Evolutionary conservation across 148 eudicot genomes (phyloP).

Genomic region (Oxyria digyna): DNA sequence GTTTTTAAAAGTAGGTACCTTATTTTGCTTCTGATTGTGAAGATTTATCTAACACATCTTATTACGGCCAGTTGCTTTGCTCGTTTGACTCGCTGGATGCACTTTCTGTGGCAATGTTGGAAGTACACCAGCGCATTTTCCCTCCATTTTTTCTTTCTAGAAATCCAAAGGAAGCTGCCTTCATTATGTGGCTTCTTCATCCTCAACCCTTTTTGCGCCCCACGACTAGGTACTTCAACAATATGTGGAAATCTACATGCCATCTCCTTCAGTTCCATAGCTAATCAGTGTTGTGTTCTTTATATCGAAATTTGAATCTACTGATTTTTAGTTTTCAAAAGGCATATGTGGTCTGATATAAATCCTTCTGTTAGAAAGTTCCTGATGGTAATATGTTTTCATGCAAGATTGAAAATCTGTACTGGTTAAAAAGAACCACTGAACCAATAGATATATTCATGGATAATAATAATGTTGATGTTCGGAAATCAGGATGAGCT

Average conservation of each 20-base stretch:
- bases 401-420: no score
- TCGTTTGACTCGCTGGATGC: slow-evolving; percentile 35
- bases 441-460: not conserved
- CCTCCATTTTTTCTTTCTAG: slow-evolving; percentile 55
- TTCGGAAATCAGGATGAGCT: no score
- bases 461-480: no score
- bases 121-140: slow-evolving; percentile 44
- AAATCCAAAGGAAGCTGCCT: slow-evolving; percentile 56
- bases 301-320: not conserved
- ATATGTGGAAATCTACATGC: not conserved
- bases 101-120: slow-evolving; percentile 47
- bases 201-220: slow-evolving; percentile 67
- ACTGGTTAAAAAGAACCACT: not conserved
- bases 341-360: not conserved
- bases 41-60: no score
- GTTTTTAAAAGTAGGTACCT: no score
- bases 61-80: slow-evolving; percentile 53
- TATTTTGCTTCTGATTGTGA: no score
- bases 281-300: not conserved
- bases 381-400: not conserved
- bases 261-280: no score
- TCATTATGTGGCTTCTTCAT: slow-evolving; percentile 67
- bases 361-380: not conserved
- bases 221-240: slow-evolving; percentile 25
- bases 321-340: not conserved